A percentile compares a stretch with the other conserved stretches of the same genome.
phyloP scores from a whole-genome alignment of 148 eudicot genomes.

The Rhododendron ovatum region DNA sequence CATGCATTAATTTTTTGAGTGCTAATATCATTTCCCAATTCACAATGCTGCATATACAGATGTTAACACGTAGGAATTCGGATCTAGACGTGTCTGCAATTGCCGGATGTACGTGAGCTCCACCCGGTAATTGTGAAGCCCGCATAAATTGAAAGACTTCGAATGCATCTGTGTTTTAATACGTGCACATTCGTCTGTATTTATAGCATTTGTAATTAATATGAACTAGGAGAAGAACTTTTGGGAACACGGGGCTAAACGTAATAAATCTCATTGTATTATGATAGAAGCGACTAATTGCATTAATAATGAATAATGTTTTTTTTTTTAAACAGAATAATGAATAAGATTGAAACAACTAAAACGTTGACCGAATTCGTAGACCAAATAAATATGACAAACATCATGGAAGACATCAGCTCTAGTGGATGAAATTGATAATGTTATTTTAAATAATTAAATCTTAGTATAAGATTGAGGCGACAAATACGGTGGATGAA shows the following conservation, averaged over 20 bases:
- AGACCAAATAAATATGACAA: background rate
- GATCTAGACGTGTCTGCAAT: background rate
- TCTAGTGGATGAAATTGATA: background rate
- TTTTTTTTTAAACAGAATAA: no score
- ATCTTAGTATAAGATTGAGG: no score
- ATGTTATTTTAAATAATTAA: background rate
- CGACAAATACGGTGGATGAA: background rate
- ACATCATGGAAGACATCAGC: background rate
- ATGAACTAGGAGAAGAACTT: no score
- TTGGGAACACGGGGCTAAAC: no score
- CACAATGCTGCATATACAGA: no score
- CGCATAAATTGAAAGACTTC: background rate
- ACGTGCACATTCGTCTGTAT: background rate
- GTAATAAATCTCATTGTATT: background rate
- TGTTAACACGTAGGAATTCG: no score
- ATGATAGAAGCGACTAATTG: background rate
- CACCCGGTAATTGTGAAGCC: background rate
- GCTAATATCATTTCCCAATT: no score
- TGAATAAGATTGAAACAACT: background rate
- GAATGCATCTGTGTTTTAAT: background rate
- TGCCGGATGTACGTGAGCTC: background rate
- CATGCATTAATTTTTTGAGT: no score
- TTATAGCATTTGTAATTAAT: background rate
- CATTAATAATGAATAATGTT: background rate
- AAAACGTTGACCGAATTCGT: background rate